phyloP scores from a whole-genome alignment of 345 rosid species.

The Dipteronia dyeriana region DNA sequence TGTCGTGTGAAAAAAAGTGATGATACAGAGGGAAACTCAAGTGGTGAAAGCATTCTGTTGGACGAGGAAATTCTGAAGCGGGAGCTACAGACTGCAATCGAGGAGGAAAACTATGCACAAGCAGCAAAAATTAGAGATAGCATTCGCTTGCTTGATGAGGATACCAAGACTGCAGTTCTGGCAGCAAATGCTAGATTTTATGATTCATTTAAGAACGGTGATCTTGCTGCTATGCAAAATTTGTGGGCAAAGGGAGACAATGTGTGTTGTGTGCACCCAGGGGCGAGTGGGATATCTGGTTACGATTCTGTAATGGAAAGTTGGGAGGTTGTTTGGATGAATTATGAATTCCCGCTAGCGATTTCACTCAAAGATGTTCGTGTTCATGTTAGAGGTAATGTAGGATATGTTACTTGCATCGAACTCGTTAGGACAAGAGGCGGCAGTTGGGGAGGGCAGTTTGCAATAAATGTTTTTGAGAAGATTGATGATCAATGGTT shows the following conservation, averaged over 20 bases:
- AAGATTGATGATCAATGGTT: conserved; percentile 70
- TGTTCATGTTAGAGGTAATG: conserved; percentile 74
- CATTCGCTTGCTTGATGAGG: conserved; percentile 61
- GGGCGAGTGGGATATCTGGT: conserved; percentile 73
- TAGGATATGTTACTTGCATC: conserved; percentile 78
- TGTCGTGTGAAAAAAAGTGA: conserved; percentile 54
- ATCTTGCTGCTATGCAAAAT: conserved; percentile 67
- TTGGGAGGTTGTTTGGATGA: conserved; percentile 92
- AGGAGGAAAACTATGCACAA: conserved; percentile 78
- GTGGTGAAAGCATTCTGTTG: conserved; percentile 48
- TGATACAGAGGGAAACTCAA: conserved; percentile 48
- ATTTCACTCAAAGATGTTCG: conserved; percentile 67
- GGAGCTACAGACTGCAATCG: conserved; percentile 64
- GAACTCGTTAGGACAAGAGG: conserved; percentile 88
- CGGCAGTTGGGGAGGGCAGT: conserved; percentile 95
- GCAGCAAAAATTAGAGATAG: conserved; percentile 86
- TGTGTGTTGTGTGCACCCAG: conserved; percentile 87
- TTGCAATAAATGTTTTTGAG: conserved; percentile 89
- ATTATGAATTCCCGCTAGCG: conserved; percentile 79
- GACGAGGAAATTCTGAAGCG: conserved; percentile 64
- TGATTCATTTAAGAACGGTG: conserved; percentile 68
- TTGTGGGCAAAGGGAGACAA: conserved; percentile 67
- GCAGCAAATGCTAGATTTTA: conserved; percentile 81
- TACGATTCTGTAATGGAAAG: conserved; percentile 85
- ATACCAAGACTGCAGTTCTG: conserved; percentile 62